Evolutionary conservation across 495 filamentous ascomycete species (phyloP).

Genomic region (Talaromyces liani): DNA sequence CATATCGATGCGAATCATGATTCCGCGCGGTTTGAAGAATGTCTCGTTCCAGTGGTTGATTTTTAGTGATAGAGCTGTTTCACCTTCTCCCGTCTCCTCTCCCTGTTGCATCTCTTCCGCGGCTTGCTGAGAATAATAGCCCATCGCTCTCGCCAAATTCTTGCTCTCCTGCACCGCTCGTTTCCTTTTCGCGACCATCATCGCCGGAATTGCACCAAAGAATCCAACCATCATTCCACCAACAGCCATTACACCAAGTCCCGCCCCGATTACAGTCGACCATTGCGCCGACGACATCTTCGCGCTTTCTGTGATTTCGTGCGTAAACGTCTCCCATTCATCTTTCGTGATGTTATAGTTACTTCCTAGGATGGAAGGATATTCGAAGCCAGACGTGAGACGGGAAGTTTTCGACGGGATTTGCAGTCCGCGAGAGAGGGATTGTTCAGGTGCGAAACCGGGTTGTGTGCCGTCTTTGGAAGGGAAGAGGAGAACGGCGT

Average conservation of each 20-base stretch:
- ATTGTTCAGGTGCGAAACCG: conserved; percentile 11
- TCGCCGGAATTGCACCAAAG: conserved; percentile 25
- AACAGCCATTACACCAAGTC: conserved; percentile 25
- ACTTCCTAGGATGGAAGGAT: conserved; percentile 18
- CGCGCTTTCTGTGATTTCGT: conserved; percentile 21
- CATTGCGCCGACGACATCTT: conserved; percentile 27
- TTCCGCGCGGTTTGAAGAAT: conserved; percentile 23
- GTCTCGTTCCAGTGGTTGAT: conserved; percentile 27
- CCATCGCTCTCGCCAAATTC: conserved; percentile 20
- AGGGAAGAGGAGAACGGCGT: conserved; percentile 8
- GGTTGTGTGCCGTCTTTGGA: conserved; percentile 11
- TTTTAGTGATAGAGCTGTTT: conserved; percentile 16
- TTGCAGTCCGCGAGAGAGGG: conserved; percentile 24
- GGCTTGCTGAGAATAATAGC: background rate
- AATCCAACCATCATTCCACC: conserved; percentile 28
- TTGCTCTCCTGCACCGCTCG: conserved; percentile 18
- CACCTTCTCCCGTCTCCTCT: background rate
- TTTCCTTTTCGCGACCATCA: conserved; percentile 15
- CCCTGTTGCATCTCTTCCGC: background rate
- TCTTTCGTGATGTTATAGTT: conserved; percentile 15
- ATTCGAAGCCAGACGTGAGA: conserved; percentile 27
- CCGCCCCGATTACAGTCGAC: conserved; percentile 25
- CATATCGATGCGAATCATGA: conserved; percentile 31
- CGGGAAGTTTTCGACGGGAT: conserved; percentile 22
- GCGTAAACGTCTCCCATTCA: conserved; percentile 26